These are phyloP conservation scores for Arthrocladium fulminans DNA, from an alignment of 2,329 filamentous ascomycete genomes.

Conservation along the genomic window DNA sequence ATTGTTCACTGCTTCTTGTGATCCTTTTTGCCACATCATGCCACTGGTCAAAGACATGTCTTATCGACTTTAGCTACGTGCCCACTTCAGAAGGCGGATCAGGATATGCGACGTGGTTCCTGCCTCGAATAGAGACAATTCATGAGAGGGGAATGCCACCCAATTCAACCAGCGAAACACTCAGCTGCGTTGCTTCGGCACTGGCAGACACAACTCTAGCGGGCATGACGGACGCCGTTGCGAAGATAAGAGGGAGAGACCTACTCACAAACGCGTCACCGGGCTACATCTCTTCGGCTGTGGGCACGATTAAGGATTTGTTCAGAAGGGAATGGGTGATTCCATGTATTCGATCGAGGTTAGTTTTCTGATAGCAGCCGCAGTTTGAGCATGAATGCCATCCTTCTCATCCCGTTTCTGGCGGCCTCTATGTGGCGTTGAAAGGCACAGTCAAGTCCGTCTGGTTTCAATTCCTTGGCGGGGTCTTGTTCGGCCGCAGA, in stretches of 20 bases:
- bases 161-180: conserved; percentile 1
- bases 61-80: conserved; percentile 66
- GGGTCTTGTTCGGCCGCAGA: no score
- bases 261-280: not conserved
- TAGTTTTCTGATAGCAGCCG: not conserved
- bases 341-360: conserved; percentile 2
- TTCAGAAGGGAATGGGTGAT: conserved; percentile 8
- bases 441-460: no score
- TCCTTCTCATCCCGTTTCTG: no score
- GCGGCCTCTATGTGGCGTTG: no score
- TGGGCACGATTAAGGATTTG: conserved; percentile 1
- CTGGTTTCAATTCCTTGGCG: no score
- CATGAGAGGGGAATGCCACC: not conserved
- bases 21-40: conserved; percentile 89
- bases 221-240: not conserved
- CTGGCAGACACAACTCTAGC: not conserved
- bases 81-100: not conserved
- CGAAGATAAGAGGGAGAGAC: not conserved
- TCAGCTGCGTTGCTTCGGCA: conserved; percentile 3
- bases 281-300: not conserved
- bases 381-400: no score
- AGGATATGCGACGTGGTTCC: conserved; percentile 7
- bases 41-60: conserved; percentile 80
- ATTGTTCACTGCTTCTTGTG: conserved; percentile 91
- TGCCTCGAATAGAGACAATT: conserved; percentile 2